Percentiles rank a stretch among this genome's conserved stretches.
Conservation (phyloP, 306 rosid genomes). For the Spatholobus suberectus region DNA sequence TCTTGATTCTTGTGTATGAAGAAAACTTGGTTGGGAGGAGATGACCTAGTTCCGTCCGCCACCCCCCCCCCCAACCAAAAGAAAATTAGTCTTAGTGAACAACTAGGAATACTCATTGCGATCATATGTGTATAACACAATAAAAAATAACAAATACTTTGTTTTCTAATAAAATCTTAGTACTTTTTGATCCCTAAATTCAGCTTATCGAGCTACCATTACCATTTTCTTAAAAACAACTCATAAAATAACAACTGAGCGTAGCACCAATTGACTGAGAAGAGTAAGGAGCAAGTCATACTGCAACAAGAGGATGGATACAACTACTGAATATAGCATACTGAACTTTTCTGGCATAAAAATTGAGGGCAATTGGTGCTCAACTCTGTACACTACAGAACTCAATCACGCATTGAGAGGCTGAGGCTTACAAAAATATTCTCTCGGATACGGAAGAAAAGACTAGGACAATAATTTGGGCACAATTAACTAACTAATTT, state of each 20-base stretch:
- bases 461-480: not conserved
- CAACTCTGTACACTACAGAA: slow-evolving; percentile 9
- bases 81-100: too few relatives aligned
- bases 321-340: not conserved
- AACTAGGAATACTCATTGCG: too few relatives aligned
- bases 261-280: not conserved
- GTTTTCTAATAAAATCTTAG: too few relatives aligned
- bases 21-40: too few relatives aligned
- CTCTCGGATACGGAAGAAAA: not conserved
- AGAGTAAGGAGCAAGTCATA: not conserved
- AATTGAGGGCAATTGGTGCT: not conserved
- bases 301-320: not conserved
- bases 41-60: too few relatives aligned
- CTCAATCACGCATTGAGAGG: not conserved
- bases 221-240: not conserved
- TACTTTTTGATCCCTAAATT: too few relatives aligned
- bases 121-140: too few relatives aligned
- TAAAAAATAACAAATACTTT: too few relatives aligned
- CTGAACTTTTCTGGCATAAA: slow-evolving; percentile 8
- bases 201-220: not conserved
- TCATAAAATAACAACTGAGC: not conserved
- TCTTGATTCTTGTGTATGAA: too few relatives aligned
- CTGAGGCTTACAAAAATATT: not conserved
- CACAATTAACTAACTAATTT: not conserved
- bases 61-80: too few relatives aligned